Conservation (phyloP, 352 stramenopile species). For the Pythium graminicola region DNA sequence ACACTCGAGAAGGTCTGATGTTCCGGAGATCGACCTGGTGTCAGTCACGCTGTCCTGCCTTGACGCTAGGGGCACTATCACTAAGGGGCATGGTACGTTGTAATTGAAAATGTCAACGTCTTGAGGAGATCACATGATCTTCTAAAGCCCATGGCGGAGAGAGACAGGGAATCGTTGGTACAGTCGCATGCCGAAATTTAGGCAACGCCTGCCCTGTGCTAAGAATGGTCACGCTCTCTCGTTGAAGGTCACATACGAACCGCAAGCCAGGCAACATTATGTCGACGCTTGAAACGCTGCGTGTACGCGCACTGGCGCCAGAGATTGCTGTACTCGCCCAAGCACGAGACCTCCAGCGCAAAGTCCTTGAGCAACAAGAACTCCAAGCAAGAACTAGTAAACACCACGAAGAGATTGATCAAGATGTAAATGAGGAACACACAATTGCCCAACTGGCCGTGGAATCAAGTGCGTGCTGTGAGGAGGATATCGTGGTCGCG, state of each 20-base stretch:
- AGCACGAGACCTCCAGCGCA: neutral
- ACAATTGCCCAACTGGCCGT: neutral
- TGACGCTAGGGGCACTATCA: no score
- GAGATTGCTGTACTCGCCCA: neutral
- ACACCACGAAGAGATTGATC: neutral
- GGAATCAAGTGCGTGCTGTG: constrained; percentile 4
- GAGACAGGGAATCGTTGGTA: no score
- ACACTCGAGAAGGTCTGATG: neutral
- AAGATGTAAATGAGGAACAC: neutral
- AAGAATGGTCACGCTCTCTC: no score
- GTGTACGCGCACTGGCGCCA: constrained; percentile 12
- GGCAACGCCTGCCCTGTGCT: no score
- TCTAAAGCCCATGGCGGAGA: no score
- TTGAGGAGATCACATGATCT: no score
- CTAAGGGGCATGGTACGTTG: no score
- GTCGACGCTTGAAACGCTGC: constrained; percentile 13
- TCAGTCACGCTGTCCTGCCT: no score
- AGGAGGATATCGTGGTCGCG: constrained; percentile 11
- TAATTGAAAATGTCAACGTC: no score
- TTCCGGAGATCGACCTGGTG: no score
- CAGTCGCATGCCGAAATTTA: no score
- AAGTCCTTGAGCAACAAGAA: neutral
- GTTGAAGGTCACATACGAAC: no score
- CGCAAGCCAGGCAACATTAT: neutral
- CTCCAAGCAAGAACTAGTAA: neutral